A percentile compares a stretch with the other conserved stretches of the same genome.
Conservation (phyloP, 345 rosid genomes). For the Angophora floribunda region DNA sequence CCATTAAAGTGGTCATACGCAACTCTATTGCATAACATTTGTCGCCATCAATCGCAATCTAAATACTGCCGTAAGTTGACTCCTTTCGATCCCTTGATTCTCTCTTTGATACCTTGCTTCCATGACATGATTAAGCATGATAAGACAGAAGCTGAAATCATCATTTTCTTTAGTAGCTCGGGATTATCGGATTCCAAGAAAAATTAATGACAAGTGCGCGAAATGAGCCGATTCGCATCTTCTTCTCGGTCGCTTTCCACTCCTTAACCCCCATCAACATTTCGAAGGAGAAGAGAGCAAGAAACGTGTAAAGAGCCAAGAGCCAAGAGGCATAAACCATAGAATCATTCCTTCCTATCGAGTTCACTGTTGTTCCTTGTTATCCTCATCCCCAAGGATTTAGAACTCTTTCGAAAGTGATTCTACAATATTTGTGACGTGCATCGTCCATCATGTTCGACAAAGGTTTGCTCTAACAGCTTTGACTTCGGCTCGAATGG, state of each 20-base stretch:
- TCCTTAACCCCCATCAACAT: not conserved
- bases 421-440: not conserved
- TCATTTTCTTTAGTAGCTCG: not conserved
- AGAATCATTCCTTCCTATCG: not conserved
- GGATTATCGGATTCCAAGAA: not conserved
- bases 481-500: fast-evolving
- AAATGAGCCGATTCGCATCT: not conserved
- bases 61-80: not conserved
- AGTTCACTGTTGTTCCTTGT: not conserved
- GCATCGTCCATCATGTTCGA: fast-evolving
- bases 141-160: not conserved
- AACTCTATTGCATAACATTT: not conserved
- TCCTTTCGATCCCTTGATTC: not conserved
- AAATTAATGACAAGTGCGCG: not conserved
- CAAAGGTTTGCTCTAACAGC: fast-evolving
- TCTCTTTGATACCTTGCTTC: not conserved
- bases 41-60: not conserved
- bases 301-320: not conserved
- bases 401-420: not conserved
- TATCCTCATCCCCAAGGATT: not conserved
- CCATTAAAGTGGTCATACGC: not conserved
- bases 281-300: not conserved
- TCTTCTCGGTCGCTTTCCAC: not conserved
- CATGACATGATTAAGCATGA: not conserved
- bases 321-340: not conserved